These are phyloP conservation scores for Mortierella sp. DNA, from an alignment of 371 early-diverging fungal species.

Conservation along the genomic window DNA sequence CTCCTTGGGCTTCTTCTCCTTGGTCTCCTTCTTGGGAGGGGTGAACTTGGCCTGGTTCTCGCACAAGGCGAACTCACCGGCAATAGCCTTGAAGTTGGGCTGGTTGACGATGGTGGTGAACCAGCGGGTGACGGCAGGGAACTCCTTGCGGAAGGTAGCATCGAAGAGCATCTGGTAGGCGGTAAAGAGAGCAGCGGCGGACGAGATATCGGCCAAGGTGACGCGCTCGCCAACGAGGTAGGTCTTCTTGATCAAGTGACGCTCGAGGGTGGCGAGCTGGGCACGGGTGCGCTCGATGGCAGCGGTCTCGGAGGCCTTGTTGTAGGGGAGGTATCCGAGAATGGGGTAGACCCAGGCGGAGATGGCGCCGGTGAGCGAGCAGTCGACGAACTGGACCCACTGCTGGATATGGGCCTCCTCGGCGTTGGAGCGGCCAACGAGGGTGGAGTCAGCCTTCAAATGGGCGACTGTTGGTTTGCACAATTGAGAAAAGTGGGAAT, in stretches of 20 bases:
- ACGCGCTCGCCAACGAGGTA: conserved; percentile 93
- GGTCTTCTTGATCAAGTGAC: conserved; percentile 82
- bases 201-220: conserved; percentile 91
- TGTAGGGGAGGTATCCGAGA: conserved; percentile 71
- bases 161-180: conserved; percentile 75
- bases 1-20: conserved; percentile 62
- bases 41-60: conserved; percentile 67
- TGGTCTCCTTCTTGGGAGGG: conserved; percentile 72
- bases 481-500: background rate
- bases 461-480: conserved; percentile 67
- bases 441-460: conserved; percentile 68
- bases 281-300: conserved; percentile 76
- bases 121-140: conserved; percentile 90
- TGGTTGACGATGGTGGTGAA: conserved; percentile 88
- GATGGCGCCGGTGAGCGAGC: conserved; percentile 63
- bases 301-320: conserved; percentile 78
- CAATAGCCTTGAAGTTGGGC: conserved; percentile 83
- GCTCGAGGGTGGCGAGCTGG: conserved; percentile 78
- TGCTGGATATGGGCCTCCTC: conserved; percentile 87
- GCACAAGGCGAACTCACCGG: conserved; percentile 77
- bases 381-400: conserved; percentile 83
- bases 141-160: conserved; percentile 78
- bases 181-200: conserved; percentile 71
- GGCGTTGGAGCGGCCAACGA: conserved; percentile 76
- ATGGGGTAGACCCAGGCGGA: conserved; percentile 78